Evolutionary conservation across 1,284 basidiomycete genomes (phyloP).

Genomic region (Boletus sp.): DNA sequence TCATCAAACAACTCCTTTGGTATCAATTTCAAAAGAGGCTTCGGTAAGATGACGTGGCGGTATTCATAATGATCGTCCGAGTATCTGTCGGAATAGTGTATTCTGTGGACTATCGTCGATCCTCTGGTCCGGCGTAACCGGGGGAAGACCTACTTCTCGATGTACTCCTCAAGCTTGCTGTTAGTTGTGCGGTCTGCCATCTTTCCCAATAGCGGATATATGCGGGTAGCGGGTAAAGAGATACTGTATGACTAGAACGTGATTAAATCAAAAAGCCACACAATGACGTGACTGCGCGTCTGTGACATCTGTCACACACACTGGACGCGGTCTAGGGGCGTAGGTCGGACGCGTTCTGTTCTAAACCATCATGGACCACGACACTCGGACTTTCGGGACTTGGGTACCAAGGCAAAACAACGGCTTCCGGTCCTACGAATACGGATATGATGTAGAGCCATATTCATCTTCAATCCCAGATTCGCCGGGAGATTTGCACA

Average conservation of each 20-base stretch:
- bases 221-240: slow-evolving; percentile 4
- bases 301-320: slow-evolving; percentile 25
- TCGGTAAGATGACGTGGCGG: slow-evolving; percentile 89
- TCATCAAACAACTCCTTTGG: slow-evolving; percentile 79
- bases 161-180: slow-evolving; percentile 60
- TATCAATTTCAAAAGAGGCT: slow-evolving; percentile 81
- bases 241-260: no score
- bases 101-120: slow-evolving; percentile 42
- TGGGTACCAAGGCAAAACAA: background rate
- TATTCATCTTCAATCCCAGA: slow-evolving; percentile 9
- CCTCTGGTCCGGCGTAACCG: slow-evolving; percentile 7
- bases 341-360: slow-evolving; percentile 5
- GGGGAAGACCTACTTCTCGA: slow-evolving; percentile 51
- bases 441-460: background rate
- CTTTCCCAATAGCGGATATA: slow-evolving; percentile 14
- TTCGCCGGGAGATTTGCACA: slow-evolving; percentile 4
- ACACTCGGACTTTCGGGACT: background rate
- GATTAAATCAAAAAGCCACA: background rate
- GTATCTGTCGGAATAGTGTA: slow-evolving; percentile 82
- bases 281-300: slow-evolving; percentile 25
- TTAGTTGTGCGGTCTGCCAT: slow-evolving; percentile 34
- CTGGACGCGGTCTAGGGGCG: background rate
- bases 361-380: slow-evolving; percentile 18
- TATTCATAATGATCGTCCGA: slow-evolving; percentile 83
- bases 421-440: background rate